Conservation (phyloP, 768 basidiomycete genomes). For the Phanerochaete carnosa region DNA sequence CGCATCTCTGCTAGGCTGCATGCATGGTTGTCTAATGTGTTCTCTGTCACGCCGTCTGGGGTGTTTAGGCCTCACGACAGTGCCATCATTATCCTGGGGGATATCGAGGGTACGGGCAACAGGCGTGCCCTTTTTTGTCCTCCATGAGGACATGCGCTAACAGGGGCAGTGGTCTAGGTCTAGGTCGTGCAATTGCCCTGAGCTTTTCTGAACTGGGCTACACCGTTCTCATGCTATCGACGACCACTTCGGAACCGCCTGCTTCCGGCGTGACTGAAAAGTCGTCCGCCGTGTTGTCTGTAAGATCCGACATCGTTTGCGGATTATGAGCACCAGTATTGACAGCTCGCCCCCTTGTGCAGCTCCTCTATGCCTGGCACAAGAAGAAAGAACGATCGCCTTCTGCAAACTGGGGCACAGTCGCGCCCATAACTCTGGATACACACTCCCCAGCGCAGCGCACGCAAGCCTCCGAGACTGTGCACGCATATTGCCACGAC, state of each 20-base stretch:
- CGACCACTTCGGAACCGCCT: constrained; percentile 13
- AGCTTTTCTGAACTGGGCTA: constrained; percentile 31
- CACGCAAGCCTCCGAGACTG: constrained; percentile 26
- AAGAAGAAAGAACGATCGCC: constrained; percentile 27
- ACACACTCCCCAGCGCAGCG: constrained; percentile 26
- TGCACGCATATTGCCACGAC: constrained; percentile 27
- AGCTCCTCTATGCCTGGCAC: constrained; percentile 34
- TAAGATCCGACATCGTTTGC: constrained; percentile 12
- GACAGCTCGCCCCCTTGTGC: background rate
- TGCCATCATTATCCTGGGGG: constrained; percentile 29
- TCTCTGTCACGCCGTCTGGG: constrained; percentile 19
- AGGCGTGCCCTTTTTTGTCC: background rate
- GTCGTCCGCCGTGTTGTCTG: constrained; percentile 23
- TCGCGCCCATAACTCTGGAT: constrained; percentile 30
- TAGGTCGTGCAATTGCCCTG: constrained; percentile 27
- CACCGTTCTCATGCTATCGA: constrained; percentile 30
- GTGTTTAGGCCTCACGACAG: constrained; percentile 24
- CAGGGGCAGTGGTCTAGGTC: constrained; percentile 17
- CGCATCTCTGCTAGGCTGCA: constrained; percentile 6
- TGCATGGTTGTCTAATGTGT: constrained; percentile 11
- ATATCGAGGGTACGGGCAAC: background rate
- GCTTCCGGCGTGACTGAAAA: constrained; percentile 1
- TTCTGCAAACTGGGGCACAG: constrained; percentile 26
- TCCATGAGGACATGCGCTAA: constrained; percentile 5
- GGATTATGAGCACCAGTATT: background rate